These are phyloP conservation scores for Ascochyta fabae DNA, from an alignment of 2,329 filamentous ascomycete species.

Conservation along the genomic window DNA sequence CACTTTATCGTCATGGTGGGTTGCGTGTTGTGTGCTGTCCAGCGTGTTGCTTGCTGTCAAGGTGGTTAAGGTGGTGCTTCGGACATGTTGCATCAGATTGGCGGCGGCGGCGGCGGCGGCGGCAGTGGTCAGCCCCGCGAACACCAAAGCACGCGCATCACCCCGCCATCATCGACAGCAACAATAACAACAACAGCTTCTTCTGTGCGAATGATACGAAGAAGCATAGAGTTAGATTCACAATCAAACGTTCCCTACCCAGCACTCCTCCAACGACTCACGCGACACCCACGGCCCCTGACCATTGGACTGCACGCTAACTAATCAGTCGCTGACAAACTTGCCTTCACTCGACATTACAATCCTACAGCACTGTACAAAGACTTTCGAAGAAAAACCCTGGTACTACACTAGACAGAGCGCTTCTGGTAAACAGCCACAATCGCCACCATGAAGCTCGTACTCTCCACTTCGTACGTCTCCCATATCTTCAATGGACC, in stretches of 20 bases:
- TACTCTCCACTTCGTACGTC: slow-evolving; percentile 84
- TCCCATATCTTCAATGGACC: not conserved
- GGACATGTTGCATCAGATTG: slow-evolving; percentile 23
- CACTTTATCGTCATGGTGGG: slow-evolving; percentile 64
- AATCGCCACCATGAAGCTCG: slow-evolving; percentile 71
- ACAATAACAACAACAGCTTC: not conserved
- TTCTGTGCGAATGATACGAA: not conserved
- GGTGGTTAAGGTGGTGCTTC: not conserved
- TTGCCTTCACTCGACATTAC: not conserved
- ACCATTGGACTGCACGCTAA: slow-evolving; percentile 6
- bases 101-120: slow-evolving; percentile 12
- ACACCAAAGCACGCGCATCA: slow-evolving; percentile 25
- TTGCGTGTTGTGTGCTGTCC: slow-evolving; percentile 1
- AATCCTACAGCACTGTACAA: not conserved
- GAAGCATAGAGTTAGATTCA: not conserved
- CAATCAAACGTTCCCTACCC: not conserved
- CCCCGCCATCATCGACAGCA: slow-evolving; percentile 24
- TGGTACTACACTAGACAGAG: not conserved
- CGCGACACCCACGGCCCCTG: not conserved
- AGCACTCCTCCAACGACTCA: not conserved
- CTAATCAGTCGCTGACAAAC: slow-evolving; percentile 16
- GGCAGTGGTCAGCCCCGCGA: slow-evolving; percentile 27
- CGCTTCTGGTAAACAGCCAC: not conserved
- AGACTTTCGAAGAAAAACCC: not conserved
- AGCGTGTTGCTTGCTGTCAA: slow-evolving; percentile 6